These are phyloP conservation scores for Mucor saturninus DNA, from an alignment of 371 early-diverging fungal genomes.

Conservation along the genomic window DNA sequence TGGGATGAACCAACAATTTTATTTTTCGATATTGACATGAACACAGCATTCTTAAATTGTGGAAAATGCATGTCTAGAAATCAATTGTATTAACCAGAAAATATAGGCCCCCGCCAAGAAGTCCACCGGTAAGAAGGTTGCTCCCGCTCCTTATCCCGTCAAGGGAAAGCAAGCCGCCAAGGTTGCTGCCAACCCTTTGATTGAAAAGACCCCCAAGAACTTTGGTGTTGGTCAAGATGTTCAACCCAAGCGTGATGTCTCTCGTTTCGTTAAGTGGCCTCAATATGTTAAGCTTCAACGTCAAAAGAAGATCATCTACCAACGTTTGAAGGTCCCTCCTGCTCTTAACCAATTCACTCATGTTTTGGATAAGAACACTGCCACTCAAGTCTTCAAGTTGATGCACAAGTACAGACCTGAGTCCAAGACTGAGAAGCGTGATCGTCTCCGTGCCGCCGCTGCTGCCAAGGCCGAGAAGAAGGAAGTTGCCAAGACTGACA, in stretches of 20 bases:
- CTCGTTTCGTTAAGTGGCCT: slow-evolving; percentile 98
- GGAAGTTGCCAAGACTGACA: slow-evolving; percentile 87
- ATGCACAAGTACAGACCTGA: slow-evolving; percentile 99
- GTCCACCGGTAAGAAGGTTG: slow-evolving; percentile 86
- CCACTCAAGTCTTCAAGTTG: slow-evolving; percentile 96
- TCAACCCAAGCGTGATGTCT: slow-evolving; percentile 94
- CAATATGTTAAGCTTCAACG: slow-evolving; percentile 96
- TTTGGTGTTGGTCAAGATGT: slow-evolving; percentile 94
- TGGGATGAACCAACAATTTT: neutral
- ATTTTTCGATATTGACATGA: neutral
- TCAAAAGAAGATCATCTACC: slow-evolving; percentile 95
- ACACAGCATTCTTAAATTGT: neutral
- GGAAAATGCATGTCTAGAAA: neutral
- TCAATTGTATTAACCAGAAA: neutral
- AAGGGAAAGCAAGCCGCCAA: slow-evolving; percentile 70
- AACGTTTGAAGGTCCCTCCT: slow-evolving; percentile 99
- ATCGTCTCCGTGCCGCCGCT: slow-evolving; percentile 87
- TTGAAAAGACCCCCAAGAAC: slow-evolving; percentile 91
- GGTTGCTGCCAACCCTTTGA: slow-evolving; percentile 83
- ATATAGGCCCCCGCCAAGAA: slow-evolving; percentile 45
- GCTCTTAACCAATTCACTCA: slow-evolving; percentile 99
- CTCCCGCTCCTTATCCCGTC: slow-evolving; percentile 84
- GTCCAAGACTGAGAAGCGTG: slow-evolving; percentile 94
- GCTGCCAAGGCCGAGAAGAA: slow-evolving; percentile 86
- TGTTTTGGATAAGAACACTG: slow-evolving; percentile 96